These are phyloP conservation scores for Clarireedia homoeocarpa DNA, from an alignment of 2,329 filamentous ascomycete species.

Conservation along the genomic window DNA sequence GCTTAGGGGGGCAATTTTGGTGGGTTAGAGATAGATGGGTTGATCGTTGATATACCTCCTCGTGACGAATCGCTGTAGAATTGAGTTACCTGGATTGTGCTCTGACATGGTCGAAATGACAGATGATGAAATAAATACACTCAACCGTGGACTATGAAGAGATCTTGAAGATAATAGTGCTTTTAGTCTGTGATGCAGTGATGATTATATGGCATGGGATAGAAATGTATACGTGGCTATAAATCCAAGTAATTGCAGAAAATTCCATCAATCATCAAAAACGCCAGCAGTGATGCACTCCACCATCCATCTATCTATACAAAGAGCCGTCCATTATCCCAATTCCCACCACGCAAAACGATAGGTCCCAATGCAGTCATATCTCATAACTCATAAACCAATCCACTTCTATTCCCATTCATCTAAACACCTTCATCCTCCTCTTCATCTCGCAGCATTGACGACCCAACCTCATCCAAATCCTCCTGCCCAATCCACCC, in stretches of 20 bases:
- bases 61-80: no score
- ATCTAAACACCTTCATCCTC: not conserved
- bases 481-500: slow-evolving; percentile 21
- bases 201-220: no score
- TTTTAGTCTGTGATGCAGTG: not conserved
- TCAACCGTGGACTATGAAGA: no score
- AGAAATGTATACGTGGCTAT: no score
- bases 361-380: not conserved
- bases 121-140: no score
- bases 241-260: not conserved
- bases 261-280: not conserved
- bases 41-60: not conserved
- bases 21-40: not conserved
- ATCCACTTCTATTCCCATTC: not conserved
- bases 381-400: not conserved
- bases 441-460: not conserved
- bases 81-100: no score
- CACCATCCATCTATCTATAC: not conserved
- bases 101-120: no score
- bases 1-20: not conserved
- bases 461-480: slow-evolving; percentile 1
- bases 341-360: no score
- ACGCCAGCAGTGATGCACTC: not conserved
- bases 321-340: not conserved
- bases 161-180: no score